These are phyloP conservation scores for Trichoderma polysporum DNA, from an alignment of 2,329 filamentous ascomycete species.

Conservation along the genomic window DNA sequence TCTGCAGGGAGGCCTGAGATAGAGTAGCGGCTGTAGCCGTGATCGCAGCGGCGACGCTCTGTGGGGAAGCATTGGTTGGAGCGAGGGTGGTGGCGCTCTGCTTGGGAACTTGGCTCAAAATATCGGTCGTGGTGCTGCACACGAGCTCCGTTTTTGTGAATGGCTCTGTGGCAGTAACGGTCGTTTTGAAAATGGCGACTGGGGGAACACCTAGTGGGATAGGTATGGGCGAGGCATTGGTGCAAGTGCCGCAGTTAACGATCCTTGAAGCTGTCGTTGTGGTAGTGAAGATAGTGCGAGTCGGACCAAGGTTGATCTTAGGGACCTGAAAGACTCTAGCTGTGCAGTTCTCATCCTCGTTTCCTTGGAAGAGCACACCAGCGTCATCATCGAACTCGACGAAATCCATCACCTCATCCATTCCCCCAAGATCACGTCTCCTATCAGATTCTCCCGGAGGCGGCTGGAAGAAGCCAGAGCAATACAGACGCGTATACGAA, in stretches of 20 bases:
- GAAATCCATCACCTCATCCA: background rate
- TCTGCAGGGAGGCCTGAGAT: background rate
- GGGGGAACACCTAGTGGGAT: conserved; percentile 24
- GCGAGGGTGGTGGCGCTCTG: background rate
- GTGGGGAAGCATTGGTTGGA: background rate
- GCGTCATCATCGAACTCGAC: background rate
- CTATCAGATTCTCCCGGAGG: background rate
- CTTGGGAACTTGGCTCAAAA: background rate
- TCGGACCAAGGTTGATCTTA: conserved; percentile 25
- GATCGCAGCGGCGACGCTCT: too few relatives aligned
- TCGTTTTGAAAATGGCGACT: conserved; percentile 27
- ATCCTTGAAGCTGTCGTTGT: conserved; percentile 27
- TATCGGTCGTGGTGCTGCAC: conserved; percentile 18
- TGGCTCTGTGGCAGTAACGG: conserved; percentile 24
- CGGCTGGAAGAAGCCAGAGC: background rate
- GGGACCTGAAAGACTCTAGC: conserved; percentile 10
- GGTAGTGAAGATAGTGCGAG: conserved; percentile 28
- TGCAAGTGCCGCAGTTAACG: conserved; percentile 32
- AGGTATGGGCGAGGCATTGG: background rate
- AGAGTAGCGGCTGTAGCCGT: background rate
- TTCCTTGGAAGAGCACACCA: background rate
- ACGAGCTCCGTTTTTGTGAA: conserved; percentile 19
- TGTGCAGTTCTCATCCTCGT: conserved; percentile 19
- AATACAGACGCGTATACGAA: background rate
- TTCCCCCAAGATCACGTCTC: background rate